Evolutionary conservation across 106 monocot genomes (phyloP).

Genomic region (Hemerocallis citrina): DNA sequence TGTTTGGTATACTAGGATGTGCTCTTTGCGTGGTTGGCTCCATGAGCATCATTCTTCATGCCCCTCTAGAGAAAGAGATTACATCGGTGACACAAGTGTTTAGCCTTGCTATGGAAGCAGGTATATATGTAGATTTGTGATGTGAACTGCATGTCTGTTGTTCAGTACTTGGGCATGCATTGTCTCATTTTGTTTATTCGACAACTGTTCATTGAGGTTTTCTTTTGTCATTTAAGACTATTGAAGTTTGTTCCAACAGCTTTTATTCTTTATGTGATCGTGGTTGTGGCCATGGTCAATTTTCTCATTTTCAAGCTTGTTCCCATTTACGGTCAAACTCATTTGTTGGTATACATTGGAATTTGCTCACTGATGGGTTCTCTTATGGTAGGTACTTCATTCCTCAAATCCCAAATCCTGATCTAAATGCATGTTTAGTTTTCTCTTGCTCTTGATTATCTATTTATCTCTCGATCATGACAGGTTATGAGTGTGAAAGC

Average conservation of each 20-base stretch:
- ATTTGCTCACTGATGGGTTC: conserved; percentile 36
- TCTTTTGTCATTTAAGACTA: conserved; percentile 8
- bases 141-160: too few species aligned
- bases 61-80: too few species aligned
- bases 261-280: conserved; percentile 16
- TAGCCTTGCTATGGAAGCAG: too few species aligned
- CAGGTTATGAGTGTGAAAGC: conserved; percentile 36
- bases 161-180: too few species aligned
- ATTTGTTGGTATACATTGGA: conserved; percentile 21
- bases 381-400: conserved; percentile 19
- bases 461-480: too few species aligned
- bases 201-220: too few species aligned
- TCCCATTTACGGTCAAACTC: conserved; percentile 20
- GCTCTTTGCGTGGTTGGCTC: too few species aligned
- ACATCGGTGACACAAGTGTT: too few species aligned
- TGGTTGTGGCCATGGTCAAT: conserved; percentile 10
- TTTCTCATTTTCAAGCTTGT: conserved; percentile 13
- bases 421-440: background rate
- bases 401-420: background rate
- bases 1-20: too few species aligned
- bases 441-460: background rate
- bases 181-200: too few species aligned
- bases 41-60: too few species aligned
- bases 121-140: too few species aligned
- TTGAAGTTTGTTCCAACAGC: conserved; percentile 12